Evolutionary conservation across 1,284 basidiomycete species (phyloP), one percentile per base, ranked within the genome.

Genomic region (Neonothopanus nambi): DNA sequence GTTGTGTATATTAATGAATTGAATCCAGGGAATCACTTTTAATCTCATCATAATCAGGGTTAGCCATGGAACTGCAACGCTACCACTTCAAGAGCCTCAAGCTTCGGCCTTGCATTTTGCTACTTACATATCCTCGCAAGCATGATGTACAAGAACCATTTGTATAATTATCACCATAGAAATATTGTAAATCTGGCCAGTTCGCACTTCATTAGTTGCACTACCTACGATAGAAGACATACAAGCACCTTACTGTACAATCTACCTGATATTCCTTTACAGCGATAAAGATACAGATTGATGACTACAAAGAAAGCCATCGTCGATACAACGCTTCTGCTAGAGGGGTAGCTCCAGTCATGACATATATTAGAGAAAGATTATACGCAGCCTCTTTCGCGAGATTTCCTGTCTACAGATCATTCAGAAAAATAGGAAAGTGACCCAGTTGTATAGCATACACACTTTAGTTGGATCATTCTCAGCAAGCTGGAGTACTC

Each of bases 351-450:
- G 88, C 87, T 2, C 90, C 91, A 1, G 89, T 89, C 42, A 82
- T 81, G 8, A 87, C 81, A 70, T 88, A 95, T 38, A 96, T 87
- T 41, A 91, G 71, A 9, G 89, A 85, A 39, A 97, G 77, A 63
- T 97, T 97, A 70, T 95, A 95, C 0, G 93, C 95, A 3, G 93
- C 84, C 64, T 95, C 90, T 57, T 77, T 78, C 48, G 80, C 75
- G 60, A 88, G 67, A 49, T 77, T 70, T 54, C 72, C 68, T 67
- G 82, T 67, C 68, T 73, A 48, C 5, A 48, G 1, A 56, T 55
- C 49, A 40, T 41, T 48, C 2, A 56, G 33, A 39, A 11, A 54
- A 43, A 40, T 12, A 39, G 20, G 36, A 46, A 33, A 47, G 38
- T 33, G 36, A 56, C 57, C 35, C 23, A n/a, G 12, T 21, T 38